phyloP scores from a whole-genome alignment of 495 filamentous ascomycete genomes.

The Tetracladium setigerum region DNA sequence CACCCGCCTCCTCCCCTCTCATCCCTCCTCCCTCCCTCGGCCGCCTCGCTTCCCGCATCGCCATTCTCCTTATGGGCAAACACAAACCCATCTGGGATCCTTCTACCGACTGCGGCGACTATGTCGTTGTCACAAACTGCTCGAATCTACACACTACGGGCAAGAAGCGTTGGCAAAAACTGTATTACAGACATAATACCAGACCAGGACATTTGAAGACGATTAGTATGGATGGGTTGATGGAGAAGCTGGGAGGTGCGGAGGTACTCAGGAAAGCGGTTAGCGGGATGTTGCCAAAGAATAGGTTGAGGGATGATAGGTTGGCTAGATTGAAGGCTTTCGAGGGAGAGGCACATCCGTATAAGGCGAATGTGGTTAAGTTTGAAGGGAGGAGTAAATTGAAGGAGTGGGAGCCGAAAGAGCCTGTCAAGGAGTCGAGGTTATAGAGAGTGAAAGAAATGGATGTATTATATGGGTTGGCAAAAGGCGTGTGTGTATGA shows the following conservation, averaged over 20 bases:
- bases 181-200: conserved; percentile 90
- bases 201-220: conserved; percentile 77
- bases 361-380: conserved; percentile 77
- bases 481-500: conserved; percentile 1
- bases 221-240: conserved; percentile 92
- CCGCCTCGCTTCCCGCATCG: conserved; percentile 85
- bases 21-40: conserved; percentile 66
- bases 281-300: conserved; percentile 96
- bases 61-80: conserved; percentile 93
- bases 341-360: conserved; percentile 84
- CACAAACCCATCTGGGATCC: conserved; percentile 98
- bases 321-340: conserved; percentile 91
- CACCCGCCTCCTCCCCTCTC: conserved; percentile 37
- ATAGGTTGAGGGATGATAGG: conserved; percentile 75
- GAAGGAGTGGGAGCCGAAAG: conserved; percentile 13
- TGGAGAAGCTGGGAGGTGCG: conserved; percentile 87
- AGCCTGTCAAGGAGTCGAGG: conserved; percentile 1
- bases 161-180: conserved; percentile 86
- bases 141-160: conserved; percentile 80
- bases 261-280: conserved; percentile 92
- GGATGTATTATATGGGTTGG: not conserved
- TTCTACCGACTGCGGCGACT: conserved; percentile 96
- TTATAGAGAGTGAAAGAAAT: conserved; percentile 4
- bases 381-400: conserved; percentile 41
- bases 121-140: conserved; percentile 90